A percentile compares a stretch with the other conserved stretches of the same genome.
phyloP scores from a whole-genome alignment of 306 rosid species.

The Vigna reflexopilosa region DNA sequence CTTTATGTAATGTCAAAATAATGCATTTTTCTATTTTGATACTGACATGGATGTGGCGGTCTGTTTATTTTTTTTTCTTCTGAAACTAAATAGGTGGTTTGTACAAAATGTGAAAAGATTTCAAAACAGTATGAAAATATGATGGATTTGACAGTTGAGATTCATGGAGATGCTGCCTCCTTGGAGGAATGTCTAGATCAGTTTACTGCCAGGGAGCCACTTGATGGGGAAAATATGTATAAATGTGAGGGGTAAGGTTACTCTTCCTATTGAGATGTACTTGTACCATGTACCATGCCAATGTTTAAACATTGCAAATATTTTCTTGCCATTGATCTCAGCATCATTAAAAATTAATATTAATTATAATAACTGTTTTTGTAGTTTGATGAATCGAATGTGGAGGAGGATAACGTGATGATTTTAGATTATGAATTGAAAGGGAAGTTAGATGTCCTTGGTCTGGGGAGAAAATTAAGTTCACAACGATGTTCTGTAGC shows the following conservation, averaged over 20 bases:
- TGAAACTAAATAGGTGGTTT: conserved; percentile 68
- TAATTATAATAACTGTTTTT: conserved; percentile 11
- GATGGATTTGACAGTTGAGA: conserved; percentile 99
- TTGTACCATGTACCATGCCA: background rate
- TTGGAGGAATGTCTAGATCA: conserved; percentile 96
- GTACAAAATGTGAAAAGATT: conserved; percentile 76
- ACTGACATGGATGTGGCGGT: conserved; percentile 31
- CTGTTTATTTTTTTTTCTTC: conserved; percentile 28
- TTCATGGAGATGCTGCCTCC: conserved; percentile 93
- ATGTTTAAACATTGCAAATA: conserved; percentile 2
- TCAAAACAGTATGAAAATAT: conserved; percentile 92
- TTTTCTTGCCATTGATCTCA: conserved; percentile 6
- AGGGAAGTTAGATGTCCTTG: background rate
- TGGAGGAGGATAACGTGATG: conserved; percentile 1
- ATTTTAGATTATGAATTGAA: conserved; percentile 24
- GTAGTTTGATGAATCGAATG: conserved; percentile 36
- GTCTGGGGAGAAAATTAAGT: background rate
- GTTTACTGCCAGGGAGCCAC: conserved; percentile 84
- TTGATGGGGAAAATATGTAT: conserved; percentile 94
- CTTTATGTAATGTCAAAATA: background rate
- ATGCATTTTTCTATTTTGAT: conserved; percentile 11
- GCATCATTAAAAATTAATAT: conserved; percentile 8
- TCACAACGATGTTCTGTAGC: background rate
- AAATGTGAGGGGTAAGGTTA: conserved; percentile 91
- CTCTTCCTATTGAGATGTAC: conserved; percentile 40